phyloP scores from a whole-genome alignment of 805 yeast species.

The Wickerhamomyces ciferrii region DNA sequence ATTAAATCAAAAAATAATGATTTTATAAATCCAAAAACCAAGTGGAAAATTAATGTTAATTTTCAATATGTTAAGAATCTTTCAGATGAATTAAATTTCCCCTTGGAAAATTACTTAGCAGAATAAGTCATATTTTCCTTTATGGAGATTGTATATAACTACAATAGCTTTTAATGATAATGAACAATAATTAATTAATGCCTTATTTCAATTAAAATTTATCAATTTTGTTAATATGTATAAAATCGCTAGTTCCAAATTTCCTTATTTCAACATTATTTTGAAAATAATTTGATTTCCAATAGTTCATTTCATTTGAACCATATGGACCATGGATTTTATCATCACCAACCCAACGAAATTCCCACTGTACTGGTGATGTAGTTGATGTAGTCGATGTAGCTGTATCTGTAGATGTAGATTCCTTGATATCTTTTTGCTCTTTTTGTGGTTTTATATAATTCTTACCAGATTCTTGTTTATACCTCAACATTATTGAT shows the following conservation, averaged over 20 bases:
- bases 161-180: too few relatives aligned
- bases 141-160: neutral
- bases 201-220: neutral
- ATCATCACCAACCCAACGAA: conserved; percentile 37
- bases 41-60: conserved; percentile 75
- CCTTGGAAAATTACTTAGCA: conserved; percentile 54
- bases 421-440: conserved; percentile 19
- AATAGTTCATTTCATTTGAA: conserved; percentile 40
- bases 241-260: conserved; percentile 13
- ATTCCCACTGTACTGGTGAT: too few relatives aligned
- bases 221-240: conserved; percentile 6
- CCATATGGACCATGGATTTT: conserved; percentile 49
- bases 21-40: conserved; percentile 57
- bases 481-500: conserved; percentile 42
- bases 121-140: too few relatives aligned
- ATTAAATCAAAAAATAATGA: conserved; percentile 37
- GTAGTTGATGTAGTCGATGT: too few relatives aligned
- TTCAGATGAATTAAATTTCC: conserved; percentile 61
- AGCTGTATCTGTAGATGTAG: too few relatives aligned
- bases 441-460: conserved; percentile 21
- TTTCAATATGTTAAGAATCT: conserved; percentile 60
- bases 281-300: conserved; percentile 45
- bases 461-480: conserved; percentile 36
- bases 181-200: too few relatives aligned
- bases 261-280: conserved; percentile 36